Conservation (phyloP, 441 rosid species). For the Kokia cookei region DNA sequence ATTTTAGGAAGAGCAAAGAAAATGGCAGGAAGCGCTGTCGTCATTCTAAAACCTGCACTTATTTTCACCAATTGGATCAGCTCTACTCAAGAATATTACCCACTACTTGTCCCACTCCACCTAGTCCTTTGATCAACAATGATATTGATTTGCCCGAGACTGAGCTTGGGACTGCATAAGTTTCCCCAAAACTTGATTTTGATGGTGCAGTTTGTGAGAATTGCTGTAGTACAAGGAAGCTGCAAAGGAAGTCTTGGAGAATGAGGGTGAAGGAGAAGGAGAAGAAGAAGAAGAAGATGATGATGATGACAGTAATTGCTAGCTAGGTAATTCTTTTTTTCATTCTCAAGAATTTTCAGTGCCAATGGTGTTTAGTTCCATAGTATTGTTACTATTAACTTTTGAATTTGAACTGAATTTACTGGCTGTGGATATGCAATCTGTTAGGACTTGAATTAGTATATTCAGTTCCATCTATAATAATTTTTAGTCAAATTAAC, state of each 20-base stretch:
- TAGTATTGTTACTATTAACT: neutral
- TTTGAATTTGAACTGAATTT: neutral
- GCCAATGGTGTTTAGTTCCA: neutral
- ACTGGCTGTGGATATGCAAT: neutral
- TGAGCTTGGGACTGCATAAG: too few species aligned
- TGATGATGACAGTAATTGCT: neutral
- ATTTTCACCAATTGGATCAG: conserved; percentile 36
- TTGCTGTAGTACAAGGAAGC: conserved; percentile 2
- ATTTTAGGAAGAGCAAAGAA: conserved; percentile 33
- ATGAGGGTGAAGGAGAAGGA: neutral
- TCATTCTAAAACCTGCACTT: conserved; percentile 33
- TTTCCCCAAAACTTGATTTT: conserved; percentile 2
- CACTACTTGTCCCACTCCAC: too few species aligned
- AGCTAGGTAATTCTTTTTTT: neutral
- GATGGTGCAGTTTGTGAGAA: neutral
- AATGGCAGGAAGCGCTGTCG: conserved; percentile 19
- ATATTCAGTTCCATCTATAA: neutral
- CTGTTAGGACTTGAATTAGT: neutral
- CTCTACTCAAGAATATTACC: conserved; percentile 22
- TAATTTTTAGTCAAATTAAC: neutral
- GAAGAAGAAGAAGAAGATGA: neutral
- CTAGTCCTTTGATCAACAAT: too few species aligned
- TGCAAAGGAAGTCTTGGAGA: conserved; percentile 5
- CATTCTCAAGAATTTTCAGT: neutral
- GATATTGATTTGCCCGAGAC: too few species aligned